Percentiles rank a stretch among this genome's conserved stretches.
These are phyloP conservation scores for Hygrophila difformis DNA, from an alignment of 257 asterid species.

Conservation along the genomic window DNA sequence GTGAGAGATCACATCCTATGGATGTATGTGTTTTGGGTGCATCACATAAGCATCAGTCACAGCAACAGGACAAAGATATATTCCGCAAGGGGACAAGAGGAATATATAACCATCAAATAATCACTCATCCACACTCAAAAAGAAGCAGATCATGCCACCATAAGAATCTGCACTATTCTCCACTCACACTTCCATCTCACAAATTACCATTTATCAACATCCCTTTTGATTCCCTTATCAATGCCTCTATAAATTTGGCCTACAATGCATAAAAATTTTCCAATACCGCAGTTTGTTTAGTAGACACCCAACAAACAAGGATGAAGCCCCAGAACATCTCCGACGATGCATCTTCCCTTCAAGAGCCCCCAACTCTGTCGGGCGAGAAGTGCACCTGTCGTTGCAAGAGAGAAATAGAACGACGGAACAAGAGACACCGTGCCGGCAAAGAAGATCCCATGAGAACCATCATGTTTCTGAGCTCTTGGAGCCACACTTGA, in stretches of 20 bases:
- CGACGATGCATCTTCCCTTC: constrained; percentile 18
- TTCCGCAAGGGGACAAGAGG: constrained; percentile 6
- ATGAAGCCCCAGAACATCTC: constrained; percentile 34
- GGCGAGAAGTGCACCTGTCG: constrained; percentile 21
- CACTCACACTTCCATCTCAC: background rate
- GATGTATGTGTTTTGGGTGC: no score
- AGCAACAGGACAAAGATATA: background rate
- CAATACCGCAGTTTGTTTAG: constrained; percentile 8
- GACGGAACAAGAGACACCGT: background rate
- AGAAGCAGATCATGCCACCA: constrained; percentile 18
- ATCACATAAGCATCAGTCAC: background rate
- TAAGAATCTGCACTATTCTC: constrained; percentile 10
- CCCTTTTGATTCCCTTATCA: constrained; percentile 6
- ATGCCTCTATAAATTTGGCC: constrained; percentile 23
- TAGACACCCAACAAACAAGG: background rate
- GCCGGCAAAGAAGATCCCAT: constrained; percentile 47
- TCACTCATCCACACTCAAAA: constrained; percentile 4
- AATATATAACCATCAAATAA: constrained; percentile 15
- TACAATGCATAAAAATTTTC: constrained; percentile 12
- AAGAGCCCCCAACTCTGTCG: constrained; percentile 15
- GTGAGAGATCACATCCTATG: no score
- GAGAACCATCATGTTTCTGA: constrained; percentile 53
- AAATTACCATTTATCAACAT: no score
- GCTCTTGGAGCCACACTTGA: constrained; percentile 50
- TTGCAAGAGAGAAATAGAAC: constrained; percentile 4